phyloP scores from a whole-genome alignment of 202 grass and related monocot genomes.

The Brachypodium distachyon region DNA sequence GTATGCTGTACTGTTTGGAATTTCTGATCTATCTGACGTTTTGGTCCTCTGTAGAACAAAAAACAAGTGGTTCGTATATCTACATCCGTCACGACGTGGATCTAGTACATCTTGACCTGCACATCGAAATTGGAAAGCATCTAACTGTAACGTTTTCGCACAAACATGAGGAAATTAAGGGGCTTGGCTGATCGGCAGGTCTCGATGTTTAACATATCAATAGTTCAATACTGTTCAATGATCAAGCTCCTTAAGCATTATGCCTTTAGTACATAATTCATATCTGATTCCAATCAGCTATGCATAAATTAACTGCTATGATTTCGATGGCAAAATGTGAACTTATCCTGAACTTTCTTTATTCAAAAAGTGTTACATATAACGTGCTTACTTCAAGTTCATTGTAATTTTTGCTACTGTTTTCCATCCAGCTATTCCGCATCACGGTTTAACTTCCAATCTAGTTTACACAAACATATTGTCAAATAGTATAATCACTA shows the following conservation, averaged over 20 bases:
- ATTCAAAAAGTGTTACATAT: not conserved
- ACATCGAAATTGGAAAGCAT: not conserved
- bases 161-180: not conserved
- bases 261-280: not conserved
- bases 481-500: not conserved
- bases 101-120: not conserved
- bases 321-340: not conserved
- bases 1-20: too few relatives aligned
- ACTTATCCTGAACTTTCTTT: not conserved
- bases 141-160: not conserved
- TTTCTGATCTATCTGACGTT: too few relatives aligned
- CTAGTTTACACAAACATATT: too few relatives aligned
- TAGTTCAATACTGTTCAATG: not conserved
- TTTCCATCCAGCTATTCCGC: not conserved
- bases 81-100: not conserved
- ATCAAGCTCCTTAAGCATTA: not conserved
- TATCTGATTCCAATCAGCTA: not conserved
- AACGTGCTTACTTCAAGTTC: not conserved
- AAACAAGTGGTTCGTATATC: too few relatives aligned
- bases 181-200: not conserved
- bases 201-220: not conserved
- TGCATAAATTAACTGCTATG: not conserved
- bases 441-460: too few relatives aligned
- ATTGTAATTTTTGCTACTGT: not conserved
- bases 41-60: too few relatives aligned